These are phyloP conservation scores for Xerocomus cyaneibrunnescens DNA, from an alignment of 1,284 basidiomycete species.

Conservation along the genomic window DNA sequence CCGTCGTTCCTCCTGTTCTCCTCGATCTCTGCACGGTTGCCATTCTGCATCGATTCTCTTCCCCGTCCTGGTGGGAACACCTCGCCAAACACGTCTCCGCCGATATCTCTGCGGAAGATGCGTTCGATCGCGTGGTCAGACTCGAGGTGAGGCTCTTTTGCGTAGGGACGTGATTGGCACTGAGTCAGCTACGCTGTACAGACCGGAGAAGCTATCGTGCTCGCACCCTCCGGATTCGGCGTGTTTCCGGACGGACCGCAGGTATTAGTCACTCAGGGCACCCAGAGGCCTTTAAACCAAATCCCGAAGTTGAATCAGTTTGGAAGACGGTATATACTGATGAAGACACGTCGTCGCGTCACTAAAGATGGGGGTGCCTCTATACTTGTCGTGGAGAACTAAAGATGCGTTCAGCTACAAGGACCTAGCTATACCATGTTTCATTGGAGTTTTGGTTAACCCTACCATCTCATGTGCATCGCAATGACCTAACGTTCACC, in stretches of 20 bases:
- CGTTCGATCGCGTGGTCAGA: constrained; percentile 64
- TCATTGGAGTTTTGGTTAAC: neutral
- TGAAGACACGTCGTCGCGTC: constrained; percentile 59
- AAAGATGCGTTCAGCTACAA: neutral
- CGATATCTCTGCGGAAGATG: constrained; percentile 53
- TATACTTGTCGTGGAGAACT: constrained; percentile 45
- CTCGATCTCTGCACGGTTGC: constrained; percentile 66
- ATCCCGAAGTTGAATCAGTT: constrained; percentile 38
- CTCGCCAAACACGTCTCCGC: constrained; percentile 65
- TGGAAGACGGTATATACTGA: constrained; percentile 54
- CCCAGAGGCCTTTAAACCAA: constrained; percentile 13
- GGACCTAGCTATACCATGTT: neutral
- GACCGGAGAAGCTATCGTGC: constrained; percentile 66
- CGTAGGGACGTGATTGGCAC: neutral
- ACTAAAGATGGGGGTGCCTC: constrained; percentile 66
- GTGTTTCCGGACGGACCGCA: constrained; percentile 36
- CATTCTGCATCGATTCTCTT: constrained; percentile 70
- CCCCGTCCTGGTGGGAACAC: constrained; percentile 71
- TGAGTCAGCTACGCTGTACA: constrained; percentile 25
- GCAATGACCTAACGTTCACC: no score
- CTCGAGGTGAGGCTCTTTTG: constrained; percentile 47
- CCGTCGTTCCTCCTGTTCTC: constrained; percentile 64
- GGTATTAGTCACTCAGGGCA: constrained; percentile 6
- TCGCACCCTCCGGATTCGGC: constrained; percentile 60
- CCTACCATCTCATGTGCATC: neutral